A percentile compares a stretch with the other conserved stretches of the same genome.
These are phyloP conservation scores for Apiotrichum sp. DNA, from an alignment of 1,284 basidiomycete species.

Conservation along the genomic window DNA sequence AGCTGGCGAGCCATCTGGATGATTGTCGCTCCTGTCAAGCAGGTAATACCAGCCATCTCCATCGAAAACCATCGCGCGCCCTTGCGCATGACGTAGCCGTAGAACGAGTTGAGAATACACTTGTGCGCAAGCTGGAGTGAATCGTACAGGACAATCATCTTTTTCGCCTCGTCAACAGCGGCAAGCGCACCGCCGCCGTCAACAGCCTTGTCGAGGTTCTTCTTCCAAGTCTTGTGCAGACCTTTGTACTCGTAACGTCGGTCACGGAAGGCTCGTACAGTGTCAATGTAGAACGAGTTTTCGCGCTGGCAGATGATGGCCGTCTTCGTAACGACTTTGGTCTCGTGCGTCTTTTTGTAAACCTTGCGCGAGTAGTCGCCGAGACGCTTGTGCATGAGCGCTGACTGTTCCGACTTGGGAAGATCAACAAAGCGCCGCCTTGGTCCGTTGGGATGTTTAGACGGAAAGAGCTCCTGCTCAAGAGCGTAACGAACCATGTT, in stretches of 20 bases:
- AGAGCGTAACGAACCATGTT: conserved; percentile 99
- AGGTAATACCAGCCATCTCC: conserved; percentile 99
- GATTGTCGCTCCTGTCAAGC: conserved; percentile 95
- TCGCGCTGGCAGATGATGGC: conserved; percentile 97
- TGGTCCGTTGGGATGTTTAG: conserved; percentile 65
- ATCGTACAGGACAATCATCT: conserved; percentile 99
- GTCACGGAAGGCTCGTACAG: conserved; percentile 94
- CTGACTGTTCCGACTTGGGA: conserved; percentile 78
- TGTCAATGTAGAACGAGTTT: conserved; percentile 99
- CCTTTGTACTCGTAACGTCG: conserved; percentile 99
- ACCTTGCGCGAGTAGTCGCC: conserved; percentile 99
- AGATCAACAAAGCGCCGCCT: conserved; percentile 80
- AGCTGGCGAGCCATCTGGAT: conserved; percentile 99
- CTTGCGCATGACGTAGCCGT: conserved; percentile 99
- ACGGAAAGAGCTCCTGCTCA: conserved; percentile 88
- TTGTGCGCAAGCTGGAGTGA: conserved; percentile 99
- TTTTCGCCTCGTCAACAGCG: conserved; percentile 93
- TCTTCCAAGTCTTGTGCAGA: conserved; percentile 98
- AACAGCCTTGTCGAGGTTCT: conserved; percentile 77
- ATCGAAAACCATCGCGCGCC: conserved; percentile 99
- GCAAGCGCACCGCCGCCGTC: conserved; percentile 65
- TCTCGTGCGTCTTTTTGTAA: conserved; percentile 99
- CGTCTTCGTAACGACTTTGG: conserved; percentile 87
- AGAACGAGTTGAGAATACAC: conserved; percentile 99
- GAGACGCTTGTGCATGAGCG: conserved; percentile 89